These are phyloP conservation scores for Vitis hybrid DNA, from an alignment of 177 flowering plant species.

Conservation along the genomic window DNA sequence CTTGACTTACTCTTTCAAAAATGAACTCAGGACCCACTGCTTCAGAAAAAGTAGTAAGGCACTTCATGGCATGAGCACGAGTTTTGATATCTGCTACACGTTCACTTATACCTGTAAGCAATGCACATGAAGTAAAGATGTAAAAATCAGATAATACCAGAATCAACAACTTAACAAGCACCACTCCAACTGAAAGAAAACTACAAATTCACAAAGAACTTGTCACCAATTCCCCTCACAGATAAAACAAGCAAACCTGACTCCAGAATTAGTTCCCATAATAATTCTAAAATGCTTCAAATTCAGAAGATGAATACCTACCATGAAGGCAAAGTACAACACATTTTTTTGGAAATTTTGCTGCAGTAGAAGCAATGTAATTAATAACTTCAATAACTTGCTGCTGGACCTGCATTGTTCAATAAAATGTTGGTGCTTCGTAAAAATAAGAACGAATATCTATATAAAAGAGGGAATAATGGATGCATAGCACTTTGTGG, in stretches of 20 bases:
- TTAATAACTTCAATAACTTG: slow-evolving; percentile 84
- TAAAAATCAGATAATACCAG: neutral
- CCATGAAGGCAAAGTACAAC: slow-evolving; percentile 89
- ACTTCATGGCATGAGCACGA: slow-evolving; percentile 90
- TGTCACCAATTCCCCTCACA: too few species aligned
- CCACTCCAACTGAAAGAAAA: neutral
- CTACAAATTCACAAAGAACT: neutral
- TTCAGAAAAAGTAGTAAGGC: slow-evolving; percentile 87
- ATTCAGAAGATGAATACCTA: slow-evolving; percentile 23
- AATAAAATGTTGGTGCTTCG: neutral
- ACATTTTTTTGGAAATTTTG: slow-evolving; percentile 84
- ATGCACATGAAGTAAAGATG: neutral
- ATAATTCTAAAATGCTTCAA: too few species aligned
- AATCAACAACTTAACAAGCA: neutral
- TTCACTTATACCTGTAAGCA: slow-evolving; percentile 73
- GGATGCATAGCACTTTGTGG: neutral
- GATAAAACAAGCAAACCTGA: too few species aligned
- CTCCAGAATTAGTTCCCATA: too few species aligned
- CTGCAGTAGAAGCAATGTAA: slow-evolving; percentile 64
- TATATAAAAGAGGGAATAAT: neutral
- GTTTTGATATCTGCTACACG: slow-evolving; percentile 98
- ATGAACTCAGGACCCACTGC: slow-evolving; percentile 96
- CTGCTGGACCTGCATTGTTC: slow-evolving; percentile 84
- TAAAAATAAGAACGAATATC: neutral
- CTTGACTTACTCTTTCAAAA: slow-evolving; percentile 79